Evolutionary conservation across 2,329 filamentous ascomycete species (phyloP).

Genomic region (Verticillium nonalfalfae): DNA sequence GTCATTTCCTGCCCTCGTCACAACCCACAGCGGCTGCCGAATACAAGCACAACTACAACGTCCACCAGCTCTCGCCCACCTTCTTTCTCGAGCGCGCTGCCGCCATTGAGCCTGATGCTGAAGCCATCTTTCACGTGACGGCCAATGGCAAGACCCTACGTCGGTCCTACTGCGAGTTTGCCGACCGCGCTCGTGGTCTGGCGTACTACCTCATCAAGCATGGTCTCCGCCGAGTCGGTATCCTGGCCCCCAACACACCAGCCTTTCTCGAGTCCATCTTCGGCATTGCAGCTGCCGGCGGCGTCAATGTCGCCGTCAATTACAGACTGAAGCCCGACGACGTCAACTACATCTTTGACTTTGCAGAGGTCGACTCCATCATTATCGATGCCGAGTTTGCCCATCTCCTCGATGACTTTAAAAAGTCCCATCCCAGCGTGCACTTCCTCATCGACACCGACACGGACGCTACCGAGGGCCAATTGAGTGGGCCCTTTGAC

Average conservation of each 20-base stretch:
- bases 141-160: conserved; percentile 67
- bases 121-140: conserved; percentile 81
- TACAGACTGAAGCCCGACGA: conserved; percentile 72
- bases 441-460: conserved; percentile 75
- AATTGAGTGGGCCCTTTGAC: conserved; percentile 74
- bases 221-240: conserved; percentile 69
- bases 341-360: conserved; percentile 83
- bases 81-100: conserved; percentile 83
- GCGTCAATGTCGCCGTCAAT: conserved; percentile 63
- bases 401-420: conserved; percentile 61
- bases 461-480: conserved; percentile 68
- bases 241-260: conserved; percentile 87
- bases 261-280: conserved; percentile 90
- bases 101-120: conserved; percentile 77
- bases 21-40: conserved; percentile 14
- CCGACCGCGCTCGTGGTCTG: conserved; percentile 79
- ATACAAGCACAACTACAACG: conserved; percentile 46
- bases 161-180: conserved; percentile 73
- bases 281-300: conserved; percentile 76
- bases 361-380: conserved; percentile 79
- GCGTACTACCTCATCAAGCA: conserved; percentile 81
- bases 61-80: conserved; percentile 79
- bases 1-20: conserved; percentile 37
- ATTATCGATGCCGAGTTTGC: conserved; percentile 81
- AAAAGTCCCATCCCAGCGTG: conserved; percentile 52